A percentile compares a stretch with the other conserved stretches of the same genome.
These are phyloP conservation scores for Ogataea henricii DNA, from an alignment of 805 yeast genomes.

Conservation along the genomic window DNA sequence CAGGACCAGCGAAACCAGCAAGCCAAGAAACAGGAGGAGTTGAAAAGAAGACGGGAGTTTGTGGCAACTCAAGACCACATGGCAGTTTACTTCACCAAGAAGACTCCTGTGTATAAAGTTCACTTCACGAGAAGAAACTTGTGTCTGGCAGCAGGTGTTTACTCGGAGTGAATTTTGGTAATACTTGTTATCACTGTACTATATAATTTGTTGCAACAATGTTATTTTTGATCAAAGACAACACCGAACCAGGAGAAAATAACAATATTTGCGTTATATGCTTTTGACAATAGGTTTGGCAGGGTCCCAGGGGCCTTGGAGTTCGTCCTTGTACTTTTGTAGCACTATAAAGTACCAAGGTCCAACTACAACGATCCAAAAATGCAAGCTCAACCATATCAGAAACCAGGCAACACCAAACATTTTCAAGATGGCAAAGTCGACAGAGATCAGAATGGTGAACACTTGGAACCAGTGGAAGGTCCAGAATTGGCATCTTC, in stretches of 20 bases:
- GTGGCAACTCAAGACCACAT: constrained; percentile 87
- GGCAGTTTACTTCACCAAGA: constrained; percentile 91
- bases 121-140: constrained; percentile 89
- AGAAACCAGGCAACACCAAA: constrained; percentile 44
- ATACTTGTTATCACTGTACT: not conserved
- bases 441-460: constrained; percentile 34
- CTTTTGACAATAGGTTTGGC: constrained; percentile 68
- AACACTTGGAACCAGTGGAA: constrained; percentile 37
- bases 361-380: constrained; percentile 52
- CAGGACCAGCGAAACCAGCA: constrained; percentile 17
- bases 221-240: not conserved
- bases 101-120: constrained; percentile 91
- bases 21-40: constrained; percentile 41
- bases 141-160: constrained; percentile 92
- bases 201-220: not conserved
- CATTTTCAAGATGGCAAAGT: constrained; percentile 36
- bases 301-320: constrained; percentile 93
- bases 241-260: not conserved
- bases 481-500: constrained; percentile 39
- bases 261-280: constrained; percentile 9
- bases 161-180: constrained; percentile 41
- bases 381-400: constrained; percentile 53
- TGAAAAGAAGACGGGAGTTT: constrained; percentile 63
- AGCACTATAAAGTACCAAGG: constrained; percentile 72
- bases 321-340: constrained; percentile 79